A percentile compares a stretch with the other conserved stretches of the same genome.
phyloP scores from a whole-genome alignment of 352 stramenopile species.

The Phytophthora kernoviae region DNA sequence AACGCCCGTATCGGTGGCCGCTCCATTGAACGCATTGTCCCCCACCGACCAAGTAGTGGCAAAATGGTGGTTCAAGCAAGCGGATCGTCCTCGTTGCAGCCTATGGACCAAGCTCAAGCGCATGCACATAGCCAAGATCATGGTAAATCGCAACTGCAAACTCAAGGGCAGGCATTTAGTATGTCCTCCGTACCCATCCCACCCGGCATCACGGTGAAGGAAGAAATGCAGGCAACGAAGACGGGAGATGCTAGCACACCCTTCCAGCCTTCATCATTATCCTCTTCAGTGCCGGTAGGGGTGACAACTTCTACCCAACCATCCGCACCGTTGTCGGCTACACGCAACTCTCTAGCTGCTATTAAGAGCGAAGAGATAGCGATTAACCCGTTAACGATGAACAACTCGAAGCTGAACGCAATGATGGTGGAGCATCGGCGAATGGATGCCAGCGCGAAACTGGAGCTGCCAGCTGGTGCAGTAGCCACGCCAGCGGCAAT shows the following conservation, averaged over 20 bases:
- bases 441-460: slow-evolving; percentile 58
- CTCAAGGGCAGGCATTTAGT: slow-evolving; percentile 9
- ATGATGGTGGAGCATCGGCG: slow-evolving; percentile 85
- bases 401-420: slow-evolving; percentile 86
- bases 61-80: slow-evolving; percentile 4
- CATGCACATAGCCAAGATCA: slow-evolving; percentile 12
- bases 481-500: slow-evolving; percentile 41
- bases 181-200: background rate
- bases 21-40: slow-evolving; percentile 27
- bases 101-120: background rate
- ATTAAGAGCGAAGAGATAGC: slow-evolving; percentile 36
- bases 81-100: background rate
- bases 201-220: slow-evolving; percentile 22
- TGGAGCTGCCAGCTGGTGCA: slow-evolving; percentile 37
- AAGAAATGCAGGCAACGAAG: slow-evolving; percentile 25
- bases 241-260: background rate
- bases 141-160: no score
- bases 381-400: slow-evolving; percentile 78
- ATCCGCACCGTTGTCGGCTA: background rate
- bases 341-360: slow-evolving; percentile 1
- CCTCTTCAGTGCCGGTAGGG: no score
- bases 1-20: slow-evolving; percentile 25
- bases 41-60: no score
- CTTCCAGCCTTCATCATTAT: background rate
- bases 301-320: slow-evolving; percentile 4